Base-by-base conservation (phyloP, 257 asterid species). In the Primulina huaijiensis region DNA sequence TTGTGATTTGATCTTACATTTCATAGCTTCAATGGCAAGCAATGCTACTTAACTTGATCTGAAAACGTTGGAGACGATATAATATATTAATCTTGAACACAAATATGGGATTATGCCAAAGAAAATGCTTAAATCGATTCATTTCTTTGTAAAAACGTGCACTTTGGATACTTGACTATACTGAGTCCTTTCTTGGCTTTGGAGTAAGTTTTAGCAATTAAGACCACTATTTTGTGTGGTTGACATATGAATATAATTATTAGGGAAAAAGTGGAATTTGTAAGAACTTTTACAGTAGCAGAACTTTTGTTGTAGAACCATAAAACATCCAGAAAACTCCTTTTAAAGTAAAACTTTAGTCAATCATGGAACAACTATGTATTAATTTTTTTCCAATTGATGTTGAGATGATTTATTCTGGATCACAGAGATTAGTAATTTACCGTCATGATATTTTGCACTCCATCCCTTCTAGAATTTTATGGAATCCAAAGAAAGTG, bases 401-500 rank as follows among this genome's bases (percentile, higher is more conserved):
- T 33, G 1, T 23, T 23, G 25, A 23, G 25, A 23, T 23, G 25
- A 23, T 23, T 23, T 23, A 23, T 23, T 23, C 25, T 23, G 25
- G 25, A 23, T 23, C 25, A 23, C 25, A 23, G 25, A 23, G 25
- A 23, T 23, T 23, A 23, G 25, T 23, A 23, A 23, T 23, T 23
- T 23, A 23, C 25, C 25, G 25, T 23, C 25, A 23, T 23, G 25
- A 23, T 23, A 4, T 11, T 31, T 14, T 29, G 14, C 11, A 2
- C 34, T 55, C 57, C 58, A 60, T 23, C 68, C 25, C 63, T 35
- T 53, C 8, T 35, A 7, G 2, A n/a, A 34, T 69, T 61, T 40
- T 77, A 55, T 17, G 56, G 43, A 52, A 65, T 61, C 37, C 78
- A 78, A 82, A 58, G 60, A 46, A 65, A 52, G 62, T 74, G 53